phyloP scores from a whole-genome alignment of 2,329 filamentous ascomycete genomes.

The Zymoseptoria pseudotritici region DNA sequence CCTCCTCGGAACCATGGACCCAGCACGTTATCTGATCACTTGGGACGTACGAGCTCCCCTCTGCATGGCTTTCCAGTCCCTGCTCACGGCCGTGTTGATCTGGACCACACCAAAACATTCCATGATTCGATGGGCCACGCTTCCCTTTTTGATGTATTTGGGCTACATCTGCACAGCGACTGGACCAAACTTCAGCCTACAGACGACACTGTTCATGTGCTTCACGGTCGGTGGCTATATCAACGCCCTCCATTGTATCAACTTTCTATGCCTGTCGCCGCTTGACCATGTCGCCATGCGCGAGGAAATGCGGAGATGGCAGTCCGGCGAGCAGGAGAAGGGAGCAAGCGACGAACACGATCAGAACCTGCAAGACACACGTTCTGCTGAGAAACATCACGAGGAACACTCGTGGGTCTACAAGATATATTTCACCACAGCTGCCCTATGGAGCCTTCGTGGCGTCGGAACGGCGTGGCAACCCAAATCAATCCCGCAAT shows the following conservation, averaged over 20 bases:
- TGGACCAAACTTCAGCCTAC: not conserved
- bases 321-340: not conserved
- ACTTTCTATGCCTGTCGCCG: not conserved
- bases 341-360: no score
- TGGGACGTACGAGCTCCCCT: not conserved
- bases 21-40: not conserved
- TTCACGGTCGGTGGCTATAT: no score
- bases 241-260: not conserved
- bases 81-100: not conserved
- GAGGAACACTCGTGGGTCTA: no score
- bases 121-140: not conserved
- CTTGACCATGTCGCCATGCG: not conserved
- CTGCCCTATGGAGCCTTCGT: no score
- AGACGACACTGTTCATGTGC: not conserved
- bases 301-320: not conserved
- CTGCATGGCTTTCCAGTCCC: not conserved
- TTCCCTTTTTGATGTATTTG: not conserved
- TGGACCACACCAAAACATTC: not conserved
- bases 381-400: no score
- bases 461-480: no score
- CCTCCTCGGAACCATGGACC: no score
- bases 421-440: no score
- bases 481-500: no score
- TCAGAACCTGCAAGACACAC: no score
- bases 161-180: not conserved